phyloP scores from a whole-genome alignment of 2,329 filamentous ascomycete species.

The Arthroderma sp. region DNA sequence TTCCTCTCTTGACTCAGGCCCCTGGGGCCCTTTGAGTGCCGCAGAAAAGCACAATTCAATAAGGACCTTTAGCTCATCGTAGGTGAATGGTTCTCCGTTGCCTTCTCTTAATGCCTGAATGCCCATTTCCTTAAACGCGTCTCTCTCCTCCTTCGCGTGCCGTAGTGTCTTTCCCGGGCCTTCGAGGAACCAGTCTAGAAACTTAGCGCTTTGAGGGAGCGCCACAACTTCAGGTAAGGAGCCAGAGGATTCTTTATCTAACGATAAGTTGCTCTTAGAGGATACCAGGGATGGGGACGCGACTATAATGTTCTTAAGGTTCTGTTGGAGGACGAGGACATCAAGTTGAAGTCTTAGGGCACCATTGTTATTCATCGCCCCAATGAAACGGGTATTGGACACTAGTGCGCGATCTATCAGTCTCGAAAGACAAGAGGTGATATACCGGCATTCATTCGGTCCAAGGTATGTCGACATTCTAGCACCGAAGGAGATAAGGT shows the following conservation, averaged over 20 bases:
- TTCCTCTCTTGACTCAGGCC: constrained; percentile 34
- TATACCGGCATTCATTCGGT: constrained; percentile 57
- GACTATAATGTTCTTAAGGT: constrained; percentile 76
- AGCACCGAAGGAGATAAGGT: constrained; percentile 79
- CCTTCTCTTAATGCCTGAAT: constrained; percentile 26
- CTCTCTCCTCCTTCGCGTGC: constrained; percentile 35
- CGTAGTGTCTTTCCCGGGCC: constrained; percentile 35
- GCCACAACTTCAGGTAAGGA: constrained; percentile 27
- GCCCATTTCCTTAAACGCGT: constrained; percentile 25
- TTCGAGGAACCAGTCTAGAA: constrained; percentile 38
- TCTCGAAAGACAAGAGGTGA: constrained; percentile 62
- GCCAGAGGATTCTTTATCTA: constrained; percentile 8
- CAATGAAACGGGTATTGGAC: constrained; percentile 55
- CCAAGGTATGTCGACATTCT: constrained; percentile 63
- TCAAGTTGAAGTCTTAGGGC: constrained; percentile 85
- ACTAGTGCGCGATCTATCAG: constrained; percentile 73
- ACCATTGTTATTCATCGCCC: constrained; percentile 73
- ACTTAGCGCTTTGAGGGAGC: constrained; percentile 34
- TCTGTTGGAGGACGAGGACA: constrained; percentile 88
- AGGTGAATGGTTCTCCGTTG: constrained; percentile 34
- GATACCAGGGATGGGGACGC: constrained; percentile 15
- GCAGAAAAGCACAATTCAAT: constrained; percentile 38
- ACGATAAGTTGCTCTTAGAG: constrained; percentile 12
- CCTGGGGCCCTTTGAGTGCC: constrained; percentile 29
- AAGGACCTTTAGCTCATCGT: constrained; percentile 36